These are phyloP conservation scores for Plasmodium gonderi DNA, from an alignment of 169 alveolate species.

Conservation along the genomic window DNA sequence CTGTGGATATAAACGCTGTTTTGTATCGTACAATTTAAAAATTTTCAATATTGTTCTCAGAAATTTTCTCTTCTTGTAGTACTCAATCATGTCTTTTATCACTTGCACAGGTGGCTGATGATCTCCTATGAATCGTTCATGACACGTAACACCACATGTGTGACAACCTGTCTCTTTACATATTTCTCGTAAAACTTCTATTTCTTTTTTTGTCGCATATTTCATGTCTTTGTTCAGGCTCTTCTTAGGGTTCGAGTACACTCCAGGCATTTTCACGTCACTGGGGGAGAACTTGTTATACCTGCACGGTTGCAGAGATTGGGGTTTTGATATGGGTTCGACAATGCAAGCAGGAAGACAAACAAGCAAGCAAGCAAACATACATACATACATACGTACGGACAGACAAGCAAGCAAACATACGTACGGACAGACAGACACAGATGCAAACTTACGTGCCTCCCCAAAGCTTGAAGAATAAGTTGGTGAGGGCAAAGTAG, in stretches of 20 bases:
- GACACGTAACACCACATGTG: slow-evolving; percentile 58
- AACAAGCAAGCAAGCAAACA: background rate
- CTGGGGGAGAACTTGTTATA: slow-evolving; percentile 66
- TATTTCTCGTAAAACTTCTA: slow-evolving; percentile 9
- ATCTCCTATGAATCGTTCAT: slow-evolving; percentile 54
- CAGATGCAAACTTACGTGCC: slow-evolving; percentile 41
- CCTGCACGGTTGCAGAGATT: background rate
- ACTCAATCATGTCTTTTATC: slow-evolving; percentile 27
- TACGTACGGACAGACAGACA: background rate
- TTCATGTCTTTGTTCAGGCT: slow-evolving; percentile 56
- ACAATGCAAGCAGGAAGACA: background rate
- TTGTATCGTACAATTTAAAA: slow-evolving; percentile 59
- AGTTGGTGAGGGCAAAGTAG: slow-evolving; percentile 39
- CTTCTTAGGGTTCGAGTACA: slow-evolving; percentile 23
- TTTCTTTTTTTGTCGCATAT: slow-evolving; percentile 65
- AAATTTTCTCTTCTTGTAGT: slow-evolving; percentile 24
- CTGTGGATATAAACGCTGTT: slow-evolving; percentile 66
- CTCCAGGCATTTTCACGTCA: slow-evolving; percentile 74
- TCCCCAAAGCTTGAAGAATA: slow-evolving; percentile 17
- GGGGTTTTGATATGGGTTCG: background rate
- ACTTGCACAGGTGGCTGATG: slow-evolving; percentile 74
- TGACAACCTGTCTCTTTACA: slow-evolving; percentile 71
- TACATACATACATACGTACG: background rate
- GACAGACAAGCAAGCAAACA: background rate
- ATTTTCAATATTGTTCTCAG: slow-evolving; percentile 12